Evolutionary conservation across 2,329 filamentous ascomycete genomes (phyloP).

Genomic region (Penicillium hordei): DNA sequence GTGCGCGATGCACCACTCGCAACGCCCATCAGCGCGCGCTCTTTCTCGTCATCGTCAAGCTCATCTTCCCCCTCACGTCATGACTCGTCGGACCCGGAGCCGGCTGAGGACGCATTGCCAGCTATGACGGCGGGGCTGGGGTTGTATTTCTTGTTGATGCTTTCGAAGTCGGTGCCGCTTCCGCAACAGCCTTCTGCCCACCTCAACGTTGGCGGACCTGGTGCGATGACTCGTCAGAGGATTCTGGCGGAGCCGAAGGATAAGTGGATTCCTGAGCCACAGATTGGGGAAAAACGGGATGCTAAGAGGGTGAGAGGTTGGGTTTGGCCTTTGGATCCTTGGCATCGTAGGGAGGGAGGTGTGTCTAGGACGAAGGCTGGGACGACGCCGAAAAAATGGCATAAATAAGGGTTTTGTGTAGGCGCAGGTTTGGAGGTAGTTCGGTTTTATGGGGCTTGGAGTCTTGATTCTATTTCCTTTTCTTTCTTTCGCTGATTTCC

Average conservation of each 20-base stretch:
- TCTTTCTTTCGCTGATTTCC: background rate
- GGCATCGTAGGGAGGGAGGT: constrained; percentile 57
- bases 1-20: constrained; percentile 27
- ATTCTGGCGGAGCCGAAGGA: constrained; percentile 55
- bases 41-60: constrained; percentile 26
- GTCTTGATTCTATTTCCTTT: background rate
- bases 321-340: constrained; percentile 62
- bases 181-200: constrained; percentile 57
- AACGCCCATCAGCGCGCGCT: constrained; percentile 33
- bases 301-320: constrained; percentile 61
- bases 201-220: constrained; percentile 61
- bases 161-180: constrained; percentile 61
- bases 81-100: constrained; percentile 19
- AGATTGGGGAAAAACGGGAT: constrained; percentile 60
- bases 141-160: constrained; percentile 65
- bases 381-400: constrained; percentile 37
- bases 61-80: constrained; percentile 13
- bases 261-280: constrained; percentile 61
- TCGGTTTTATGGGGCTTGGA: background rate
- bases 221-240: constrained; percentile 57
- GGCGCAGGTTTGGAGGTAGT: background rate
- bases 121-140: constrained; percentile 59
- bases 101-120: constrained; percentile 16
- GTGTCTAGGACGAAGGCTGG: constrained; percentile 26
- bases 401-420: constrained; percentile 30